Conservation (phyloP, 345 rosid species). For the Citrus cavaleriei region DNA sequence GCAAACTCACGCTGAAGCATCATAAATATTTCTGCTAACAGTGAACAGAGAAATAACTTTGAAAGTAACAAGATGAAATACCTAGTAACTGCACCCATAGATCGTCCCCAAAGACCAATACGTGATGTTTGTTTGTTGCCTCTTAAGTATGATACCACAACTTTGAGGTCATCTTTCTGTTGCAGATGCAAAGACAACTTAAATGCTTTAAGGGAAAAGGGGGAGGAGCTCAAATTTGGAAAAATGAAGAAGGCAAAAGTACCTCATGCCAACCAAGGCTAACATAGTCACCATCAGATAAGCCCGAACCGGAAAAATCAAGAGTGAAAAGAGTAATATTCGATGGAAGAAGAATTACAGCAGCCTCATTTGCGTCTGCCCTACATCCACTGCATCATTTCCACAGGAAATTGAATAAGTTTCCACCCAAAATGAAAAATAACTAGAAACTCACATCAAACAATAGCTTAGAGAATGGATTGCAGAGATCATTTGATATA, state of each 20-base stretch:
- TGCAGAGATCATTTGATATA: not conserved
- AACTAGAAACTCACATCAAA: not conserved
- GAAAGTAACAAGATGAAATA: constrained; percentile 27
- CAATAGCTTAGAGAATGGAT: not conserved
- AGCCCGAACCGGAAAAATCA: constrained; percentile 97
- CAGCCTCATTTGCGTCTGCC: constrained; percentile 99
- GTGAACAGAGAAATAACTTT: constrained; percentile 2
- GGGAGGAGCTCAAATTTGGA: not conserved
- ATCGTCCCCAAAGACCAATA: constrained; percentile 98
- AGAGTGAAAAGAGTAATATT: constrained; percentile 92
- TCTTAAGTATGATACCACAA: constrained; percentile 81
- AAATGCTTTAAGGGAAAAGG: constrained; percentile 7
- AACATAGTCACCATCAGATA: constrained; percentile 93
- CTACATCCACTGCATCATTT: constrained; percentile 79
- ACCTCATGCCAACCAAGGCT: constrained; percentile 99
- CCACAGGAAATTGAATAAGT: constrained; percentile 23
- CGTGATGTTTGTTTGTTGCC: constrained; percentile 63
- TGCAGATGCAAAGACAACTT: constrained; percentile 10
- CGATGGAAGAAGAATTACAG: constrained; percentile 83
- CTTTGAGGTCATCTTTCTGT: constrained; percentile 92
- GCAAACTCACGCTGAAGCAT: not conserved
- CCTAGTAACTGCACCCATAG: constrained; percentile 99
- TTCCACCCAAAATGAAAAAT: constrained; percentile 3
- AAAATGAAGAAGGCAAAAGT: constrained; percentile 15
- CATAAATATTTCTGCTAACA: not conserved